phyloP scores from a whole-genome alignment of 169 alveolate genomes.

The Plasmodium falciparum region DNA sequence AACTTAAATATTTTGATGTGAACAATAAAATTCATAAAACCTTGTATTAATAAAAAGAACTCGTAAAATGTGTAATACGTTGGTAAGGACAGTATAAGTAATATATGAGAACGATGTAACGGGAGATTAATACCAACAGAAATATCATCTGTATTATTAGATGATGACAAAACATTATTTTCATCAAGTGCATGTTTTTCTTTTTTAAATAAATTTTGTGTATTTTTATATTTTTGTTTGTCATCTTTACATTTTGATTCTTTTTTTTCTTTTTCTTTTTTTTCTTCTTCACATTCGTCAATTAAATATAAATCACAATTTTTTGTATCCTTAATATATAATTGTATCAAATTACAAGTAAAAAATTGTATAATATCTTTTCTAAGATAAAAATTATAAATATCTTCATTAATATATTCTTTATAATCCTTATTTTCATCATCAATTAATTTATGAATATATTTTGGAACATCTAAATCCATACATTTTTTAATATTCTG shows the following conservation, averaged over 20 bases:
- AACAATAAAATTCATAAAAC: constrained; percentile 26
- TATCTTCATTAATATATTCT: constrained; percentile 9
- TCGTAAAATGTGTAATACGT: constrained; percentile 20
- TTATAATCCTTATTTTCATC: constrained; percentile 4
- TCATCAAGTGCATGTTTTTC: not conserved
- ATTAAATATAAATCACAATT: constrained; percentile 62
- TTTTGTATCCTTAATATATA: constrained; percentile 14
- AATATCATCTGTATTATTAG: not conserved
- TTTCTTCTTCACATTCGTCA: constrained; percentile 25
- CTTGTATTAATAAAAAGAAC: constrained; percentile 26
- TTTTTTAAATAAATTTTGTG: not conserved
- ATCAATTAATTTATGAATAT: no score
- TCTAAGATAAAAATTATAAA: not conserved
- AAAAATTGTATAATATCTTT: constrained; percentile 34
- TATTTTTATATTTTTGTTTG: not conserved
- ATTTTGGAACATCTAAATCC: no score
- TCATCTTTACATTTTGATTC: not conserved
- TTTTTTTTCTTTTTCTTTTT: constrained; percentile 7
- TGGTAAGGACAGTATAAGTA: constrained; percentile 50
- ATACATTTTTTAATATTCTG: no score
- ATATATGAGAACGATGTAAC: constrained; percentile 55
- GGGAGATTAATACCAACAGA: constrained; percentile 27
- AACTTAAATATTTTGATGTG: constrained; percentile 22
- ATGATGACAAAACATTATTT: not conserved
- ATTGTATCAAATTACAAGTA: constrained; percentile 25